Percentiles rank a stretch among this genome's conserved stretches.
Conservation (phyloP, 495 filamentous ascomycete genomes). For the Letharia columbiana region DNA sequence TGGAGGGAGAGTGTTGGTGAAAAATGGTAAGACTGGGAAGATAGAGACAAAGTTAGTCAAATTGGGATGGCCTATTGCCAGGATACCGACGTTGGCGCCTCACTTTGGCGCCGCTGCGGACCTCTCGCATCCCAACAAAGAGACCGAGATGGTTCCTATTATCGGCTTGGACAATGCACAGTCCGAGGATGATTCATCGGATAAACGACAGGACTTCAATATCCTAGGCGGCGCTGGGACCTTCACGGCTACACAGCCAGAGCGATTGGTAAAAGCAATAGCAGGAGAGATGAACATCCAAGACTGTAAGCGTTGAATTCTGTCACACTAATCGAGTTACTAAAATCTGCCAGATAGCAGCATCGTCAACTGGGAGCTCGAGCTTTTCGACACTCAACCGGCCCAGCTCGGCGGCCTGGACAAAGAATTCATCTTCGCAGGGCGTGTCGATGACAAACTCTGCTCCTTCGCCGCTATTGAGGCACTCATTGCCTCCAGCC, state of each 20-base stretch:
- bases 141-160: slow-evolving; percentile 92
- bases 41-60: slow-evolving; percentile 77
- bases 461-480: slow-evolving; percentile 89
- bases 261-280: slow-evolving; percentile 76
- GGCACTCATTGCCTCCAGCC: slow-evolving; percentile 63
- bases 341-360: slow-evolving; percentile 34
- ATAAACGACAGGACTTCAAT: slow-evolving; percentile 18
- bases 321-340: background rate
- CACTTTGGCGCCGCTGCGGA: slow-evolving; percentile 76
- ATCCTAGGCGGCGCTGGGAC: slow-evolving; percentile 40
- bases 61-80: slow-evolving; percentile 85
- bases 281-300: slow-evolving; percentile 60
- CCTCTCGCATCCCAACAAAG: slow-evolving; percentile 69
- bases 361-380: slow-evolving; percentile 96
- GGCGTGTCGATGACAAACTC: slow-evolving; percentile 93
- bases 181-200: slow-evolving; percentile 27
- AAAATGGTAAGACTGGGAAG: slow-evolving; percentile 63
- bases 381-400: slow-evolving; percentile 86
- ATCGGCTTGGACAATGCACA: slow-evolving; percentile 78
- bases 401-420: slow-evolving; percentile 77
- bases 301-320: slow-evolving; percentile 38
- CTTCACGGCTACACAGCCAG: slow-evolving; percentile 74
- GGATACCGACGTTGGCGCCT: slow-evolving; percentile 85
- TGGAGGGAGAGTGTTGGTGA: slow-evolving; percentile 79
- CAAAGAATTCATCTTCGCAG: slow-evolving; percentile 90